phyloP scores from a whole-genome alignment of 345 rosid genomes.

The Eucalyptus globulus region DNA sequence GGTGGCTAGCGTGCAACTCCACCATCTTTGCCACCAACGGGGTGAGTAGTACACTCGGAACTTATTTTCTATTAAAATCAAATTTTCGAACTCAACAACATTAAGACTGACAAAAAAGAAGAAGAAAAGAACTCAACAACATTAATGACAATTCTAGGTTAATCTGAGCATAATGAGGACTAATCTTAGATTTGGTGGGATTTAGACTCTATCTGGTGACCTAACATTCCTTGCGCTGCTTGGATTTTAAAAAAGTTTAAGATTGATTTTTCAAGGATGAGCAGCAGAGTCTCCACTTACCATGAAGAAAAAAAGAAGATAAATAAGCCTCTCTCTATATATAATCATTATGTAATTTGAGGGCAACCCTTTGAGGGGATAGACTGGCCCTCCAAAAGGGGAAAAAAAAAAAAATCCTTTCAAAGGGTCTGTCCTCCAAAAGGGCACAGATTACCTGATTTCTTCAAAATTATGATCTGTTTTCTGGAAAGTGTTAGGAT shows the following conservation, averaged over 20 bases:
- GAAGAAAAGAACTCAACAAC: background rate
- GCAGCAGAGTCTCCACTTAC: background rate
- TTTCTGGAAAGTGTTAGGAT: background rate
- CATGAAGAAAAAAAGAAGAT: background rate
- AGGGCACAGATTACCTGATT: background rate
- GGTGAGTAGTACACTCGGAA: no score
- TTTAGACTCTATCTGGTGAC: background rate
- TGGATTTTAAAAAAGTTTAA: background rate
- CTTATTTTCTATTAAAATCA: background rate
- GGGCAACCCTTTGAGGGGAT: background rate
- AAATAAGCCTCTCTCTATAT: background rate
- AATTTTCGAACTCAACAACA: background rate
- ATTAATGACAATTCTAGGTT: background rate
- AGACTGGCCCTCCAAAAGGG: background rate
- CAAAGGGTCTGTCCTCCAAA: background rate
- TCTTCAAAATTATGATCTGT: fast-evolving
- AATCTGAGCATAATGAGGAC: background rate
- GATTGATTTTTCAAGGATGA: background rate
- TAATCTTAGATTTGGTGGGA: background rate
- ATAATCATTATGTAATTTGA: background rate
- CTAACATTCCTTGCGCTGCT: background rate
- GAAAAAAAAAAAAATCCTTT: background rate
- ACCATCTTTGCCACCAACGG: no score
- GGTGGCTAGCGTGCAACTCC: no score
- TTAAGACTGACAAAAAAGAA: background rate